Conservation (phyloP, 139 green algal genomes). For the Coccomyxa sp. region DNA sequence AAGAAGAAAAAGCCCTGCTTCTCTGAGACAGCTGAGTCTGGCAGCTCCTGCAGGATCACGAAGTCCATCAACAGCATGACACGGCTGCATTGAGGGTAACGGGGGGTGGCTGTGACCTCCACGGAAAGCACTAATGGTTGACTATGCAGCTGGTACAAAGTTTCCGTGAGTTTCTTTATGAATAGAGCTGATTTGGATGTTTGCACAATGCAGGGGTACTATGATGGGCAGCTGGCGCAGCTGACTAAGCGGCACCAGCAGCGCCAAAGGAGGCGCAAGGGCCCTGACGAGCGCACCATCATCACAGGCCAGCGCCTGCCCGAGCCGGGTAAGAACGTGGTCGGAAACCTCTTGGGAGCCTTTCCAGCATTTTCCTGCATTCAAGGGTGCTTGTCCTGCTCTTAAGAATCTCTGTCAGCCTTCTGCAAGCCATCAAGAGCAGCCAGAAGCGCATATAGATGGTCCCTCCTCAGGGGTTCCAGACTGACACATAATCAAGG, state of each 20-base stretch:
- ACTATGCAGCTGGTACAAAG: background rate
- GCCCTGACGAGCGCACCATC: conserved; percentile 42
- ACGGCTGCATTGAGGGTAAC: background rate
- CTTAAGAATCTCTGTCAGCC: background rate
- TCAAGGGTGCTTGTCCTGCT: background rate
- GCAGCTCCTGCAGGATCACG: background rate
- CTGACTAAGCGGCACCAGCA: conserved; percentile 27
- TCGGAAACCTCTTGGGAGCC: background rate
- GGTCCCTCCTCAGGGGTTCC: background rate
- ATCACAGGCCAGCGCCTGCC: conserved; percentile 39
- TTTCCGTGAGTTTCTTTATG: too few species aligned
- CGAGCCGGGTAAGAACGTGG: conserved; percentile 11
- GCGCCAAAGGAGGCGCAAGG: conserved; percentile 26
- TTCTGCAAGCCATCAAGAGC: background rate
- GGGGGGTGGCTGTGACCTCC: background rate
- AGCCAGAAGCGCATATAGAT: background rate
- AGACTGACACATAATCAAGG: too few species aligned
- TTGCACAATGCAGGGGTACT: conserved; percentile 18
- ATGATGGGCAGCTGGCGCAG: conserved; percentile 32
- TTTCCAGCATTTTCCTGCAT: background rate
- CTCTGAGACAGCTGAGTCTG: background rate
- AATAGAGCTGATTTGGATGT: conserved; percentile 1
- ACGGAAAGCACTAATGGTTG: background rate
- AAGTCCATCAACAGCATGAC: background rate
- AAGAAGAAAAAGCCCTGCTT: too few species aligned